Conservation (phyloP, 2,329 filamentous ascomycete species). For the Trichoderma semiorbis region DNA sequence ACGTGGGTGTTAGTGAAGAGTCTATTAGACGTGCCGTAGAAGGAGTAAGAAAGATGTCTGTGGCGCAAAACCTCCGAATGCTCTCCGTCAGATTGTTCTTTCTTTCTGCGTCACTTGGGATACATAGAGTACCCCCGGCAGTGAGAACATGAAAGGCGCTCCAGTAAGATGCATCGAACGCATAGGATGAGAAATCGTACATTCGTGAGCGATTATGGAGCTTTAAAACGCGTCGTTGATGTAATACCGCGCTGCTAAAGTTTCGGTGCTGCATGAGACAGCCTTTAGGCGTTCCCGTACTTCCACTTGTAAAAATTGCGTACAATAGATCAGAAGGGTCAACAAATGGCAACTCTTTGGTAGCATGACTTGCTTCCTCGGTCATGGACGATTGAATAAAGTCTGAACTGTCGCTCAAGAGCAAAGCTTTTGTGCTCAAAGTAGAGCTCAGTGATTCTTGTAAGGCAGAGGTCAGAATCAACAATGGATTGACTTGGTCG, state of each 20-base stretch:
- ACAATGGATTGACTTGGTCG: neutral
- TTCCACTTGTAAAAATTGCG: slow-evolving; percentile 1
- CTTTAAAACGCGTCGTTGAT: slow-evolving; percentile 29
- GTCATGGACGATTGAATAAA: neutral
- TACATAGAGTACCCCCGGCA: slow-evolving; percentile 5
- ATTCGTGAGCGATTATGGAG: slow-evolving; percentile 2
- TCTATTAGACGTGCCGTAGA: slow-evolving; percentile 1
- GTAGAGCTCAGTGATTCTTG: neutral
- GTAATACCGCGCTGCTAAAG: slow-evolving; percentile 37
- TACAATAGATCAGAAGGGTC: neutral
- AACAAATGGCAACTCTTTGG: neutral
- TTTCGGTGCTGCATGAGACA: slow-evolving; percentile 35
- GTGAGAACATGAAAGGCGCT: slow-evolving; percentile 18
- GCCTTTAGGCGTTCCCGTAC: neutral
- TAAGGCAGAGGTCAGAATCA: neutral
- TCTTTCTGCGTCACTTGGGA: neutral
- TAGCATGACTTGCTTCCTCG: neutral
- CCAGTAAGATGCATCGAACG: slow-evolving; percentile 18
- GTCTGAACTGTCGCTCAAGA: neutral
- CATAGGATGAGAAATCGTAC: slow-evolving; percentile 20
- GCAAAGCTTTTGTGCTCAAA: neutral
- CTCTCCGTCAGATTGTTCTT: neutral
- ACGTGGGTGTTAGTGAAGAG: neutral
- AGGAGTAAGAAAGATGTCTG: slow-evolving; percentile 4
- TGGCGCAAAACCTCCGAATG: neutral